Evolutionary conservation across 106 monocot genomes (phyloP).

Genomic region (Allium fistulosum): DNA sequence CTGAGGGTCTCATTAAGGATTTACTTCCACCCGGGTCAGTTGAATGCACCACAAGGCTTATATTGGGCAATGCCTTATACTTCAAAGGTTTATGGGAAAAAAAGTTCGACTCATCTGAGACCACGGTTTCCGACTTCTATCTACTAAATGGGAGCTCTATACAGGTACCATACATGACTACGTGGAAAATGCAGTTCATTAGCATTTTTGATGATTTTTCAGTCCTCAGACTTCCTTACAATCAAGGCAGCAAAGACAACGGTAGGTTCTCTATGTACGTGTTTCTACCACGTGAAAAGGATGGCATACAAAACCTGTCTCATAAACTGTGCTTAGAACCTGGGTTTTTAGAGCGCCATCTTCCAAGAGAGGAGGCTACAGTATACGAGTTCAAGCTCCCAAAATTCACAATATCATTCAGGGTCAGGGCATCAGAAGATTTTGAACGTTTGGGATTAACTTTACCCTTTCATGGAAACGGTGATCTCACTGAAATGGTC

Average conservation of each 20-base stretch:
- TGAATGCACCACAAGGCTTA: slow-evolving; percentile 36
- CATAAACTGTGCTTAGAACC: slow-evolving; percentile 44
- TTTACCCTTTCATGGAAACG: background rate
- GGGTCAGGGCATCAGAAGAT: slow-evolving; percentile 5
- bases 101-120: slow-evolving; percentile 20
- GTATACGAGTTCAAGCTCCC: slow-evolving; percentile 22
- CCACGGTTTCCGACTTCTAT: slow-evolving; percentile 34
- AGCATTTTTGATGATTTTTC: slow-evolving; percentile 48
- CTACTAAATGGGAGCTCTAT: slow-evolving; percentile 42
- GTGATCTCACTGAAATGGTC: slow-evolving; percentile 17
- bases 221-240: slow-evolving; percentile 58
- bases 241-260: slow-evolving; percentile 36
- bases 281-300: slow-evolving; percentile 47
- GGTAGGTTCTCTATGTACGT: slow-evolving; percentile 82
- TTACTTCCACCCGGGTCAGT: slow-evolving; percentile 55
- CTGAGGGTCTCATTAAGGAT: slow-evolving; percentile 58
- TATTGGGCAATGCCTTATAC: slow-evolving; percentile 76
- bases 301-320: slow-evolving; percentile 43
- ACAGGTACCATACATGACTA: slow-evolving; percentile 47
- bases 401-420: slow-evolving; percentile 21
- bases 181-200: slow-evolving; percentile 30
- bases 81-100: slow-evolving; percentile 76
- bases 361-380: background rate
- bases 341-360: slow-evolving; percentile 19
- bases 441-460: slow-evolving; percentile 9